Evolutionary conservation across 2,329 filamentous ascomycete genomes (phyloP).

Genomic region (Fusarium redolens): DNA sequence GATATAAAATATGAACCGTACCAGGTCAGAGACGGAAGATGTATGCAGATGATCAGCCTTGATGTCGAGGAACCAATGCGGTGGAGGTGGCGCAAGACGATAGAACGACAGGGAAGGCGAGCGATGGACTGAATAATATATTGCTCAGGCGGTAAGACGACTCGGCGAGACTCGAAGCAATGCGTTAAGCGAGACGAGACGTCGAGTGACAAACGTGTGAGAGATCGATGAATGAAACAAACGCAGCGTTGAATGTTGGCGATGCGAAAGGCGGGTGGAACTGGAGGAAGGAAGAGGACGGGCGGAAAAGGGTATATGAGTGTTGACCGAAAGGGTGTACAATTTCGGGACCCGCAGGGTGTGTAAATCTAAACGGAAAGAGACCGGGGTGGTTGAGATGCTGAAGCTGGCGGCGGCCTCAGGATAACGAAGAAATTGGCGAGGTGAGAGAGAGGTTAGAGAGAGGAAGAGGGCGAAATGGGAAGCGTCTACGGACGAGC

Average conservation of each 20-base stretch:
- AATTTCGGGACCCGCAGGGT: conserved; percentile 19
- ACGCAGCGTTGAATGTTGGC: conserved; percentile 26
- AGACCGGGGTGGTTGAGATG: conserved; percentile 7
- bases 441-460: conserved; percentile 20
- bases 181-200: conserved; percentile 20
- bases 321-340: conserved; percentile 26
- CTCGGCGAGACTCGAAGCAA: conserved; percentile 6
- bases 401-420: conserved; percentile 36
- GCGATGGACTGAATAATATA: conserved; percentile 31
- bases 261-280: conserved; percentile 43
- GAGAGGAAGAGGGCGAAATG: conserved; percentile 24
- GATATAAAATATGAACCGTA: conserved; percentile 39
- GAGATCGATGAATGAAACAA: conserved; percentile 23
- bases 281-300: conserved; percentile 39
- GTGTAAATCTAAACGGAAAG: conserved; percentile 15
- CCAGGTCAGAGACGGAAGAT: conserved; percentile 37
- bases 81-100: conserved; percentile 29
- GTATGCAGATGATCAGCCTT: conserved; percentile 24
- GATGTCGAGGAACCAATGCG: conserved; percentile 28
- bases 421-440: conserved; percentile 21
- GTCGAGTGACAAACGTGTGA: conserved; percentile 24
- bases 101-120: conserved; percentile 26
- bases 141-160: conserved; percentile 26
- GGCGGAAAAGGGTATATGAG: conserved; percentile 46
- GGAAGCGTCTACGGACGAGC: conserved; percentile 24